phyloP scores from a whole-genome alignment of 495 filamentous ascomycete species.

The Massariosphaeria phaeospora region DNA sequence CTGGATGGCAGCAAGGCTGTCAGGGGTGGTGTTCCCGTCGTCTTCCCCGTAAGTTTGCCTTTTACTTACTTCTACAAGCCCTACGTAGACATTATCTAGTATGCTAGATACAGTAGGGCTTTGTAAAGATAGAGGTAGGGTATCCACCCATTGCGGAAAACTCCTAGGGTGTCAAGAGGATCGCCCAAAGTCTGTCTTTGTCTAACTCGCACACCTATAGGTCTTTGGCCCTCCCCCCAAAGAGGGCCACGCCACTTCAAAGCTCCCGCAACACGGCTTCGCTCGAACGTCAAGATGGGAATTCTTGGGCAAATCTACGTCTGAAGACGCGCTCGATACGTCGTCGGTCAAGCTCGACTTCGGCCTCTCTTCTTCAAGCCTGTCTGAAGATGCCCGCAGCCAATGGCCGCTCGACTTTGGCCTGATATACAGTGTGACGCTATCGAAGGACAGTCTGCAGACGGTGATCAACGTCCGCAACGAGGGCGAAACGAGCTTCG shows the following conservation, averaged over 20 bases:
- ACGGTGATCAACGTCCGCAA: conserved; percentile 87
- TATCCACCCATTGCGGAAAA: too few relatives aligned
- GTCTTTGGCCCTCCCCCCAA: conserved; percentile 81
- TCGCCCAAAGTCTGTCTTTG: not conserved
- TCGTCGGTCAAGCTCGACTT: conserved; percentile 80
- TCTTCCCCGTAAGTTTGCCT: conserved; percentile 73
- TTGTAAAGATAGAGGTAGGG: too few relatives aligned
- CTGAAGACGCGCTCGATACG: conserved; percentile 44
- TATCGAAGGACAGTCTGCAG: conserved; percentile 66
- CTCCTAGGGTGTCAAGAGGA: too few relatives aligned
- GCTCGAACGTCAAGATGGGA: conserved; percentile 78
- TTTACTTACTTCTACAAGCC: not conserved
- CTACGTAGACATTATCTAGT: too few relatives aligned
- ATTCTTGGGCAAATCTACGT: conserved; percentile 66
- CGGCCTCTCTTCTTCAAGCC: conserved; percentile 67
- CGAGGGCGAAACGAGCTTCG: conserved; percentile 70
- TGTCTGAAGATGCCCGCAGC: conserved; percentile 58
- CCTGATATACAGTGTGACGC: conserved; percentile 85
- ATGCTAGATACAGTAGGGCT: too few relatives aligned
- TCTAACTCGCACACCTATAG: conserved; percentile 43
- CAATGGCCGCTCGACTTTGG: conserved; percentile 81
- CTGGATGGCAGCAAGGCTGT: conserved; percentile 64
- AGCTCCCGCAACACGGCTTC: conserved; percentile 92
- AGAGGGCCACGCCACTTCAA: conserved; percentile 58
- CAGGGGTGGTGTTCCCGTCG: conserved; percentile 79